Base-by-base conservation (phyloP, 2,329 filamentous ascomycete genomes). In the Colletotrichum camelliae region DNA sequence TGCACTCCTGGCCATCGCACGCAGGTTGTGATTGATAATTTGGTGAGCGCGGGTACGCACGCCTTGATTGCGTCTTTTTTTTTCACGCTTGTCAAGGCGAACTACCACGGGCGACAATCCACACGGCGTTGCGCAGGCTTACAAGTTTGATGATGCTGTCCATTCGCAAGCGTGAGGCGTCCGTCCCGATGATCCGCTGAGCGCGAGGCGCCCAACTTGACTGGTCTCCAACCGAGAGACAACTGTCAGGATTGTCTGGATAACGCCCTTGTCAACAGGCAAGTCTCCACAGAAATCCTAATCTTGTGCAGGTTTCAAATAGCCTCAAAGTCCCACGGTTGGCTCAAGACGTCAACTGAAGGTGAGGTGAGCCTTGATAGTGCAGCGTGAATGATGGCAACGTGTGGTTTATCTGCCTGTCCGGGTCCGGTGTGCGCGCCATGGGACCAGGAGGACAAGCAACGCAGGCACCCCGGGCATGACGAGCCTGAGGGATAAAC, bases 121-220 rank as follows among this genome's bases (percentile, higher is more conserved):
- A 21, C 4, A 39, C n/a, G 31, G 48, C 9, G 67, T 43, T 55
- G 12, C 43, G 43, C 57, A 75, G 70, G 68, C 70, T 64, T 37
- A 73, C 62, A 57, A 35, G 37, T 31, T n/a, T 60, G 70, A 73
- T 55, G 74, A 75, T 69, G 58, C 70, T 69, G 24, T 60, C 64
- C 74, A 75, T 73, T 75, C 48, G 64, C 58, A 58, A 58, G 29
- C 29, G 48, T 52, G 65, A 73, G 74, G 74, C 70, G 70, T 74
- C 60, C 64, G 55, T 68, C 52, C 67, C 43, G 57, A 29, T 43
- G 70, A 65, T 52, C 58, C 27, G 27, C 33, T 24, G 21, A 52
- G 18, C 35, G 64, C 29, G 58, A 75, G 74, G 74, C 70, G 64
- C 58, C 64, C 24, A 27, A 64, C 64, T 60, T 69, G 70, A 70